Evolutionary conservation across 805 yeast species (phyloP), one percentile per base, ranked within the genome.

Genomic region (Nakazawaea ishiwadae): DNA sequence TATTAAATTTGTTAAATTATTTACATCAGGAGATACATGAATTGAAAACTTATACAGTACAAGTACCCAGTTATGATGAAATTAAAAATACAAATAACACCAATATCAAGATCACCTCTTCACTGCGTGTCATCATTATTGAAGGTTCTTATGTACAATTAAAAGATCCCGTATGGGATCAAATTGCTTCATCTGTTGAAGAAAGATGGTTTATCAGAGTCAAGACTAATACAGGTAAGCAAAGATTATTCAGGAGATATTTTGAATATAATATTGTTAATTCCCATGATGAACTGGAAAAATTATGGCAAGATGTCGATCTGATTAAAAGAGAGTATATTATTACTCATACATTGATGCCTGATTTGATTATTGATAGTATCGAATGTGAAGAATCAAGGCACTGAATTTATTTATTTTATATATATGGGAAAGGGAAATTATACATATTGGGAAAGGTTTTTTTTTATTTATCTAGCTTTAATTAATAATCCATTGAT

Each of bases 401-500:
- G n/a, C n/a, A n/a, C n/a, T n/a, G n/a, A n/a, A n/a, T n/a, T n/a
- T n/a, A n/a, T n/a, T n/a, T n/a, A n/a, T n/a, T n/a, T n/a, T n/a
- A n/a, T n/a, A n/a, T n/a, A n/a, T n/a, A n/a, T n/a, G n/a, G n/a
- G n/a, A n/a, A n/a, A n/a, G n/a, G n/a, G n/a, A n/a, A n/a, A n/a
- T n/a, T n/a, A n/a, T n/a, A n/a, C n/a, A n/a, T n/a, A n/a, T n/a
- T n/a, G n/a, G n/a, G n/a, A n/a, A n/a, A n/a, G n/a, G n/a, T n/a
- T n/a, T n/a, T n/a, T n/a, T n/a, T n/a, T n/a, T n/a, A n/a, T n/a
- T n/a, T n/a, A n/a, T n/a, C n/a, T n/a, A n/a, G n/a, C n/a, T n/a
- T 31, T 10, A 16, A 27, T 29, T 41, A 35, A 45, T 51, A 53
- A 73, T 46, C 89, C 90, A 84, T 26, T 59, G 54, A 24, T 63